These are phyloP conservation scores for Daldinia eschscholtzii DNA, from an alignment of 2,329 filamentous ascomycete genomes.

Conservation along the genomic window DNA sequence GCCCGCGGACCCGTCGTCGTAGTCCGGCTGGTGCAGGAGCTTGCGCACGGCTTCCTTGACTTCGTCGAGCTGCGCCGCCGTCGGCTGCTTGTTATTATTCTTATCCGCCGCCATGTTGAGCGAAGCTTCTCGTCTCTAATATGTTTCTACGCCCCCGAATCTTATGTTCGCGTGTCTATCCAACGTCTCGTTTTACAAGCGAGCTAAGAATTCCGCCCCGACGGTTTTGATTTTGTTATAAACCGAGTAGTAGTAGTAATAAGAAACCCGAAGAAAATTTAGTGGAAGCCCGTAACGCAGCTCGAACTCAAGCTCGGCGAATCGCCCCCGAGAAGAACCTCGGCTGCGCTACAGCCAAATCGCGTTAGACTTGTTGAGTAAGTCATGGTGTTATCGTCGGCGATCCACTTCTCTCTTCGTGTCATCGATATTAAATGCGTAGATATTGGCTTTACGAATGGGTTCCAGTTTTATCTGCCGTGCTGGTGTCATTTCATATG, in stretches of 20 bases:
- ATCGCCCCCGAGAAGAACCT: constrained; percentile 30
- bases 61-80: constrained; percentile 47
- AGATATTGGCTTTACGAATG: background rate
- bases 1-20: constrained; percentile 74
- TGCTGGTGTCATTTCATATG: background rate
- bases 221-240: background rate
- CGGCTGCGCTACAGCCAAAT: constrained; percentile 32
- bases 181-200: background rate
- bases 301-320: constrained; percentile 20
- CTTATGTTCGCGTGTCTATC: too few relatives aligned
- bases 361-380: constrained; percentile 19
- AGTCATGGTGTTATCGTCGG: constrained; percentile 20
- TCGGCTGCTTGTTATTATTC: constrained; percentile 30
- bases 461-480: background rate
- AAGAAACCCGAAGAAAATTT: background rate
- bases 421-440: constrained; percentile 14
- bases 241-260: too few relatives aligned
- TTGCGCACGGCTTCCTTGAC: constrained; percentile 67
- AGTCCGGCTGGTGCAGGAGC: constrained; percentile 70
- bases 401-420: constrained; percentile 34
- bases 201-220: background rate
- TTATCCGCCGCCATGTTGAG: constrained; percentile 20
- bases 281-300: background rate
- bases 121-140: too few relatives aligned
- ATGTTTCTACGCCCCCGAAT: too few relatives aligned